Conservation (phyloP, 176 grass and related monocot species). For the Avena sativa region DNA sequence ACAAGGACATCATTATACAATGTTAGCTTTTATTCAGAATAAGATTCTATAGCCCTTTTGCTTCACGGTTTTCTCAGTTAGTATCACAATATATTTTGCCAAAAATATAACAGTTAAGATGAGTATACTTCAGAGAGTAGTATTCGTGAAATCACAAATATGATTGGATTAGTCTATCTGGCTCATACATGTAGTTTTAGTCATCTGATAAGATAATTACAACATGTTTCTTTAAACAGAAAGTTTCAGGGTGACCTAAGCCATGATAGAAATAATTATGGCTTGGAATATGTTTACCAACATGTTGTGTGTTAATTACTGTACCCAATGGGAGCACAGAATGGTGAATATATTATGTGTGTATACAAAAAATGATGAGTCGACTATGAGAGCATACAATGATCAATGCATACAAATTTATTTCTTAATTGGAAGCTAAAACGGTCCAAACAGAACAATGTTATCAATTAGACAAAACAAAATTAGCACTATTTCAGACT, state of each 20-base stretch:
- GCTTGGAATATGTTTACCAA: neutral
- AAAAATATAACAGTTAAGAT: neutral
- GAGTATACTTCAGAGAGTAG: neutral
- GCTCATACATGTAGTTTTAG: neutral
- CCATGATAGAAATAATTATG: neutral
- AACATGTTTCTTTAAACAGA: neutral
- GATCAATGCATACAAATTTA: neutral
- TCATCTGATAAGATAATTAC: neutral
- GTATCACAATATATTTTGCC: neutral
- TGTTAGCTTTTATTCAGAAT: constrained; percentile 1
- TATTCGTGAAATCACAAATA: neutral
- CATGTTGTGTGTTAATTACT: neutral
- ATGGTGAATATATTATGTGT: constrained; percentile 17
- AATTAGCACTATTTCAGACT: neutral
- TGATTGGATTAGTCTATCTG: neutral
- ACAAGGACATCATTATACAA: constrained; percentile 18
- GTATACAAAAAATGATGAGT: neutral
- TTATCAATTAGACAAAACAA: constrained; percentile 15
- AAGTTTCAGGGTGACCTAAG: neutral
- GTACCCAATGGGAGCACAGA: neutral
- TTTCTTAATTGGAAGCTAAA: constrained; percentile 6
- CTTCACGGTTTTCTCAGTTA: constrained; percentile 10
- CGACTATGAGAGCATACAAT: neutral
- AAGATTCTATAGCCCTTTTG: neutral
- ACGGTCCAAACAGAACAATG: constrained; percentile 17